Base-by-base conservation (phyloP, 306 rosid genomes). In the Begonia loranthoides region DNA sequence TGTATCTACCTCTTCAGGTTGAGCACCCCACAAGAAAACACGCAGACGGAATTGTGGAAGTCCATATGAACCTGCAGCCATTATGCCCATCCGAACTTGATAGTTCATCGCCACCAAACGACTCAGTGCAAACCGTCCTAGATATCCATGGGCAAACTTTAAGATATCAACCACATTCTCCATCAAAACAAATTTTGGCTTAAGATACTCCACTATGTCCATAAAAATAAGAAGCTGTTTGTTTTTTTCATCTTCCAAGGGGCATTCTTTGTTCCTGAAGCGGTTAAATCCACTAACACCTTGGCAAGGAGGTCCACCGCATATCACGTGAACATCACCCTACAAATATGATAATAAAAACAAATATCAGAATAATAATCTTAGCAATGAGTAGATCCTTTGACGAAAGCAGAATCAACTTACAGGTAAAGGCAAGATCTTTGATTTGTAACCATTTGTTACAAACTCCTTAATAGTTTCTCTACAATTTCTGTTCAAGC, bases 11-110 rank as follows among this genome's bases (percentile, higher is more conserved):
- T 71, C 70, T 0, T 65, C 55, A 1, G 79, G 81, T 22, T 15
- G 70, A 39, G 96, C 90, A 4, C 96, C 96, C 96, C 96, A 87
- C 17, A 80, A 41, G 22, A 87, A 80, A 12, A 83, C 86, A 0
- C 96, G 90, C 90, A 78, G 73, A 1, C 96, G 81, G 46, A 78
- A 87, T 22, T 87, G 96, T 3, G 96, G 94, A 45, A 87, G 60
- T 12, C 96, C 96, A 3, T 73, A 87, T 0, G 90, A 74, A 11
- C 96, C 96, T 2, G 96, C 96, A 3, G 85, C 82, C 92, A 87
- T 69, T 78, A 83, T 67, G 0, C 94, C 96, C 76, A 83, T 56
- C 14, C 92, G 72, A 13, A 83, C 77, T 73, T 87, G 96, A 52
- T 80, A 87, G 39, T 78, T 68, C 85, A 87, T 76, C 1, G 71